Base-by-base conservation (phyloP, 2,329 filamentous ascomycete species). In the Fusarium sp. region DNA sequence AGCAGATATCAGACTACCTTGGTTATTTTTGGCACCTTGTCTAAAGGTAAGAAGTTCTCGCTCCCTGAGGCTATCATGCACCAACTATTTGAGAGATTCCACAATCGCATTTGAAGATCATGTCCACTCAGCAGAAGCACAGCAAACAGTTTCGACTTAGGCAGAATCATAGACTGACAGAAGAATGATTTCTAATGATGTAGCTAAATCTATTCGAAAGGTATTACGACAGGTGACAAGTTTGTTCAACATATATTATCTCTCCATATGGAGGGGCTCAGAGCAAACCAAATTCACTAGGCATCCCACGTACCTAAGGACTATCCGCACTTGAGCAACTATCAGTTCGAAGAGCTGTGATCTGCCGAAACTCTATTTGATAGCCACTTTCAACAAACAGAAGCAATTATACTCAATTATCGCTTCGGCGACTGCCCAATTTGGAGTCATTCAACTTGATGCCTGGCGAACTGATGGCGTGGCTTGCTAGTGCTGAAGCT, bases 401-500 rank as follows among this genome's bases (percentile, higher is more conserved):
- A 59, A 59, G 56, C 56, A 39, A 56, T 39, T 59, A 11, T 53
- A 39, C 17, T 54, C 17, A 42, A 44, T 45, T 47, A 35, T 59
- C 20, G 49, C 38, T n/a, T 63, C 61, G 61, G 61, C 38, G 38
- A 63, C 31, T 63, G 25, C 61, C 38, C 27, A 20, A n/a, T 63
- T 36, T 49, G 60, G 54, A 42, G 14, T 31, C 44, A 35, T 36
- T 59, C 22, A 11, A 39, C 39, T 18, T 54, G 31, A 45, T 60
- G 62, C 64, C 53, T 71, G 31, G 44, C 15, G 29, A 12, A 45
- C 60, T 71, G 69, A 47, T 57, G 67, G 44, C 39, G 67, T 60
- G 63, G 68, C 68, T 72, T 41, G 39, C 42, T 71, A 69, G 69
- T 65, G 65, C 41, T 46, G 33, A 41, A 70, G 46, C 54, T 72